Evolutionary conservation across 208 protist species (phyloP).

Genomic region (Leptomonas seymouri): DNA sequence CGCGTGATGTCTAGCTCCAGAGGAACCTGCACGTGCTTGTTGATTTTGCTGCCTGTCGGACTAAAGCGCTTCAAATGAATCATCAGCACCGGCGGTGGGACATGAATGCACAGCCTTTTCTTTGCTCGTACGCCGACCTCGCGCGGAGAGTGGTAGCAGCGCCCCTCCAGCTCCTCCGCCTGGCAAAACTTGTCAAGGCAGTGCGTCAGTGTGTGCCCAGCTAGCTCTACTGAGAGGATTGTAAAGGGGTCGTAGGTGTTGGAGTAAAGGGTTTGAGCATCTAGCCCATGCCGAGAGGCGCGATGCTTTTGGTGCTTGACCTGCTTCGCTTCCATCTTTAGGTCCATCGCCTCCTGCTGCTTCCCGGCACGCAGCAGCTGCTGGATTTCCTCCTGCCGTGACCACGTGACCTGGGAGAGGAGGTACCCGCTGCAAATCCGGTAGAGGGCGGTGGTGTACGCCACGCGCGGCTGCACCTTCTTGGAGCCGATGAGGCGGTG

Average conservation of each 20-base stretch:
- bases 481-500: slow-evolving; percentile 71
- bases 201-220: slow-evolving; percentile 69
- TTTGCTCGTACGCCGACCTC: slow-evolving; percentile 75
- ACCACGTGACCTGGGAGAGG: slow-evolving; percentile 86
- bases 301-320: slow-evolving; percentile 1
- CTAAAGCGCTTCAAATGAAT: slow-evolving; percentile 92
- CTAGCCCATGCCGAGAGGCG: slow-evolving; percentile 13
- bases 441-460: slow-evolving; percentile 77
- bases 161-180: slow-evolving; percentile 70
- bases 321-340: slow-evolving; percentile 58
- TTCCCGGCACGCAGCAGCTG: slow-evolving; percentile 66
- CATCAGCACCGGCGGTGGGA: slow-evolving; percentile 80
- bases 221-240: slow-evolving; percentile 78
- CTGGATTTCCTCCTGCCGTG: slow-evolving; percentile 76
- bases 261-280: slow-evolving; percentile 47
- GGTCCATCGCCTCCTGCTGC: slow-evolving; percentile 73
- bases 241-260: slow-evolving; percentile 91
- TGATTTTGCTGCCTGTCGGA: slow-evolving; percentile 62
- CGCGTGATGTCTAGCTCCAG: slow-evolving; percentile 57
- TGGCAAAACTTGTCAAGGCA: slow-evolving; percentile 81
- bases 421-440: slow-evolving; percentile 87
- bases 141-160: slow-evolving; percentile 76
- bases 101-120: slow-evolving; percentile 84
- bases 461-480: slow-evolving; percentile 64
- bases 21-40: slow-evolving; percentile 71